A percentile compares a stretch with the other conserved stretches of the same genome.
Evolutionary conservation across 2,329 filamentous ascomycete genomes (phyloP).

Genomic region (Neofusicoccum laricinum): DNA sequence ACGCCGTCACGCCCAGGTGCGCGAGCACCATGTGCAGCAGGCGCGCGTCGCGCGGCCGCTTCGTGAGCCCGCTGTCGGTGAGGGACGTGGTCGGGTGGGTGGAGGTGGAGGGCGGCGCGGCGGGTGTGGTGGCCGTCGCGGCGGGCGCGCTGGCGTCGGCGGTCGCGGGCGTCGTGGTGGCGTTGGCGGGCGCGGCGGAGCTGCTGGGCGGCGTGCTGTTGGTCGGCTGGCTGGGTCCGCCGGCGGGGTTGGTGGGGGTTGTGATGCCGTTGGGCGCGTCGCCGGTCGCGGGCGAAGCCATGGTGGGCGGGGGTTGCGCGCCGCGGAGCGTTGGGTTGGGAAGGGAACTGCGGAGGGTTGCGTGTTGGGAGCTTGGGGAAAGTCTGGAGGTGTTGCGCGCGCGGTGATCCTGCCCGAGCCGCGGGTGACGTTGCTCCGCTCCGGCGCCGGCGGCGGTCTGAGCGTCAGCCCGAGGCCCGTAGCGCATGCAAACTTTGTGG

Average conservation of each 20-base stretch:
- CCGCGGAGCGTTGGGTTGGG: background rate
- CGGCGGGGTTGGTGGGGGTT: constrained; percentile 28
- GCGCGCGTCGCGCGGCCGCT: constrained; percentile 72
- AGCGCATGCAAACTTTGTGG: background rate
- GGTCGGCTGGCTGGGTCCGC: constrained; percentile 25
- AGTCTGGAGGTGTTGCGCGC: background rate
- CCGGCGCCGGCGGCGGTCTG: background rate
- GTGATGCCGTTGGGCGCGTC: constrained; percentile 37
- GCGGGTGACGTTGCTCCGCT: background rate
- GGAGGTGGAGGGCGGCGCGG: constrained; percentile 18
- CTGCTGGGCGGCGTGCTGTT: constrained; percentile 28
- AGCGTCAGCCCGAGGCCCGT: background rate
- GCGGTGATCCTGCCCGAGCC: background rate
- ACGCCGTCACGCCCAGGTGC: constrained; percentile 73
- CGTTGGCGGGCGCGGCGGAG: constrained; percentile 31
- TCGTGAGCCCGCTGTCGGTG: constrained; percentile 29
- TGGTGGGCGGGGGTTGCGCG: constrained; percentile 17
- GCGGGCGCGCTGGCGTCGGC: constrained; percentile 17
- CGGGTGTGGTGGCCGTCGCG: constrained; percentile 21
- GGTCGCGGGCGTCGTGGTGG: constrained; percentile 24
- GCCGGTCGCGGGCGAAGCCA: constrained; percentile 38
- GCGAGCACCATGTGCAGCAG: constrained; percentile 77
- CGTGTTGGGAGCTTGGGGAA: background rate
- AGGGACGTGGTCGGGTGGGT: constrained; percentile 33
- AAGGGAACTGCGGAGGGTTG: background rate